phyloP scores from a whole-genome alignment of 371 early-diverging fungal species.

The Syncephalis fuscata region DNA sequence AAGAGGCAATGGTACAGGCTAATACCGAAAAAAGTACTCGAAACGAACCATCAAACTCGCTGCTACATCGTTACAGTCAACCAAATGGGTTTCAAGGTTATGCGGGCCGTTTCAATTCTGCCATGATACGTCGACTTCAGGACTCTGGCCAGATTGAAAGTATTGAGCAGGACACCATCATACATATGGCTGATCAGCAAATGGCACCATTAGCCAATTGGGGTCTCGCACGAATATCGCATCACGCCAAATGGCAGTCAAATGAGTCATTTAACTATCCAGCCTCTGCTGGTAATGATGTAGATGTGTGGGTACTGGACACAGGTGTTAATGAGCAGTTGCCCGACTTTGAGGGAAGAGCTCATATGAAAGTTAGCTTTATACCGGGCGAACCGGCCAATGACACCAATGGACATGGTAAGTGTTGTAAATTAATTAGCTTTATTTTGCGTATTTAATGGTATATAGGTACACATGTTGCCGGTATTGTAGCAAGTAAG shows the following conservation, averaged over 20 bases:
- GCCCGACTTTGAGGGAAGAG: slow-evolving; percentile 70
- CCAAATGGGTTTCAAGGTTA: no score
- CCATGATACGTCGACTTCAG: no score
- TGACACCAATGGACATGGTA: slow-evolving; percentile 32
- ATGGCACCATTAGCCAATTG: slow-evolving; percentile 8
- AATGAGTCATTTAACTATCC: slow-evolving; percentile 3
- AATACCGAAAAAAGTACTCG: no score
- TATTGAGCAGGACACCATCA: no score
- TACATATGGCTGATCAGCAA: no score
- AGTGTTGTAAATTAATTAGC: no score
- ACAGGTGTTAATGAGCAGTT: slow-evolving; percentile 56
- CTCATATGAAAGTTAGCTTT: slow-evolving; percentile 17
- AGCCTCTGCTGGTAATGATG: slow-evolving; percentile 27
- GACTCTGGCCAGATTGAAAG: no score
- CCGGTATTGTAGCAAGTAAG: slow-evolving; percentile 40
- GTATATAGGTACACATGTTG: slow-evolving; percentile 51
- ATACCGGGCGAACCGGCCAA: slow-evolving; percentile 17
- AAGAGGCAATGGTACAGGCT: no score
- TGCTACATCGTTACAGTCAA: no score
- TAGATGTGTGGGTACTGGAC: slow-evolving; percentile 62
- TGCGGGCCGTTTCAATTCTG: no score
- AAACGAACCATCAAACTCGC: no score
- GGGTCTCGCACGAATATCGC: slow-evolving; percentile 14
- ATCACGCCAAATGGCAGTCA: slow-evolving; percentile 3
- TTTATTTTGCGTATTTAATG: no score